Evolutionary conservation across 257 asterid genomes (phyloP).

Genomic region (Lycium ferocissimum): DNA sequence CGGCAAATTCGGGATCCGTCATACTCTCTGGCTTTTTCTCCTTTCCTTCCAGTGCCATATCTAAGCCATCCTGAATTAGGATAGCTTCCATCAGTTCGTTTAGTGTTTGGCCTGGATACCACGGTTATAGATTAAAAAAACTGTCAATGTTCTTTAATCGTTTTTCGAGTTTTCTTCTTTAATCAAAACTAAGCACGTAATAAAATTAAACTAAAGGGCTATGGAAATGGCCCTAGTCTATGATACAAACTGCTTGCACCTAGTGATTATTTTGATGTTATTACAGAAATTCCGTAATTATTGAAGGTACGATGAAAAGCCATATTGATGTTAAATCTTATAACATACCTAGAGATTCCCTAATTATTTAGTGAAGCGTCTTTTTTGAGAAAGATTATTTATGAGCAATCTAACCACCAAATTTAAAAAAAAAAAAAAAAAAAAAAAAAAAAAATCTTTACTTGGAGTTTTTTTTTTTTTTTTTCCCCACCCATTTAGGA

Average conservation of each 20-base stretch:
- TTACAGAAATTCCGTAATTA: neutral
- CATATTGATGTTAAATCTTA: neutral
- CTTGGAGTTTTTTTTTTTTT: too few relatives aligned
- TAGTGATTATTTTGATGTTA: neutral
- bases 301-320: neutral
- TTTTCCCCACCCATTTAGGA: too few relatives aligned
- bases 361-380: neutral
- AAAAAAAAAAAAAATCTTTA: too few relatives aligned
- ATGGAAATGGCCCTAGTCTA: conserved; percentile 3
- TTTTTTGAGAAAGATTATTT: neutral
- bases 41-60: too few relatives aligned
- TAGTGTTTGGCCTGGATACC: too few relatives aligned
- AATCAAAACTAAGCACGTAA: neutral
- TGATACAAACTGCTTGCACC: neutral
- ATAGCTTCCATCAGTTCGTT: too few relatives aligned
- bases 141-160: neutral
- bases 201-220: neutral
- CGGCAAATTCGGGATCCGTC: too few relatives aligned
- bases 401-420: neutral
- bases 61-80: too few relatives aligned
- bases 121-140: too few relatives aligned
- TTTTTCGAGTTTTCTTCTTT: neutral
- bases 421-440: too few relatives aligned
- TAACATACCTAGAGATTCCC: neutral
- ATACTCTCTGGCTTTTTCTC: too few relatives aligned